A percentile compares a stretch with the other conserved stretches of the same genome.
These are phyloP conservation scores for Pleurotus ostreatus DNA, from an alignment of 768 basidiomycete genomes.

Conservation along the genomic window DNA sequence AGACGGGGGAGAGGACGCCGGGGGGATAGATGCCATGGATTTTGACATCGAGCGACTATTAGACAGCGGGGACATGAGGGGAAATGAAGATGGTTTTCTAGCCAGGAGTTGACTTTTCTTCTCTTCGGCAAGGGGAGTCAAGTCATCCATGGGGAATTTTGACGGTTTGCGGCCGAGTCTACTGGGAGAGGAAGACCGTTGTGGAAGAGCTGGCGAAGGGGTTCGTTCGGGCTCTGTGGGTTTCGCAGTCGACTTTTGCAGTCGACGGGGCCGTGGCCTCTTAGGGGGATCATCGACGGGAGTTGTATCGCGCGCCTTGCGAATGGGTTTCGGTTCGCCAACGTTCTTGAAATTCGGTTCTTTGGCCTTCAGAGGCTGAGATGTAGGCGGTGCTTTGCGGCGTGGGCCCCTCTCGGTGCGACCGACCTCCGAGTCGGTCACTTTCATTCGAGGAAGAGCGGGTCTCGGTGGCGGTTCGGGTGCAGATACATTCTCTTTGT, in stretches of 20 bases:
- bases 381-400: not conserved
- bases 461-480: not conserved
- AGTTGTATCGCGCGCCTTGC: not conserved
- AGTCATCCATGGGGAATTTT: not conserved
- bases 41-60: not conserved
- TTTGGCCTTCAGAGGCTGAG: not conserved
- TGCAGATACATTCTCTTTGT: not conserved
- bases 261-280: not conserved
- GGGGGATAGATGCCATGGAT: slow-evolving; percentile 5
- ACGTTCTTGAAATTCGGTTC: not conserved
- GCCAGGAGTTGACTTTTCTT: not conserved
- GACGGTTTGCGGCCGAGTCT: not conserved
- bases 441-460: not conserved
- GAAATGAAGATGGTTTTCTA: slow-evolving; percentile 6
- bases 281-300: not conserved
- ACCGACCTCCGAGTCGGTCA: not conserved
- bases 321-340: not conserved
- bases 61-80: slow-evolving; percentile 6
- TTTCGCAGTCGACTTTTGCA: not conserved
- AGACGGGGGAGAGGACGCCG: not conserved
- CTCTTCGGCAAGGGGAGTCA: not conserved
- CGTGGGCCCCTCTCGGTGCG: not conserved
- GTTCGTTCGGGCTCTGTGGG: not conserved
- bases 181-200: not conserved
- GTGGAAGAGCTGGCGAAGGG: not conserved